Evolutionary conservation across 2,329 filamentous ascomycete species (phyloP), one percentile per base, ranked within the genome.

Genomic region (Ophiocordyceps polyrhachis-furcata): DNA sequence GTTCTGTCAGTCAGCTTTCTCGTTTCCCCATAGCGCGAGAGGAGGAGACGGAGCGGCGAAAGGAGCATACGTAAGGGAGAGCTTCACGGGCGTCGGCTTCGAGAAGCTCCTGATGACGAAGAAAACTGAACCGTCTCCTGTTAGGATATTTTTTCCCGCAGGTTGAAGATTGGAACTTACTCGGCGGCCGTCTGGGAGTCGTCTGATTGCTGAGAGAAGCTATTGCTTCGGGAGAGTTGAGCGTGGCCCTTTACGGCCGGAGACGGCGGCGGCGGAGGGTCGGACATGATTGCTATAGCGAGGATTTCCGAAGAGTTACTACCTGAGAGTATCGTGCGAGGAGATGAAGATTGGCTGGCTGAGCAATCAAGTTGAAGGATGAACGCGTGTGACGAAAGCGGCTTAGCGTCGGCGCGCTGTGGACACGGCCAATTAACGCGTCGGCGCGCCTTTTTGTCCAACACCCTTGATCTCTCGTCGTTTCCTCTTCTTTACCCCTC

Each of bases 81-180:
- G 84, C 84, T 69, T 98, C 89, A 53, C 88, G 86, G 42, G 91
- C 91, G 65, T 98, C 91, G 19, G 84, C 85, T 64, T 98, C 91
- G 44, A 98, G 79, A 52, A 81, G 79, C 57, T 95, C 79, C 59
- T 98, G 91, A 45, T 79, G 79, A 54, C 85, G 78, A 52, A 98
- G 86, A 59, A 93, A 96, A 25, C 83, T 89, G 46, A 17, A 12
- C 5, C 9, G 12, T 25, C 28, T 6, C 5, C 12, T n/a, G 28
- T 29, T 1, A 2, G 20, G 5, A 13, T n/a, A n/a, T n/a, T n/a
- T n/a, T n/a, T n/a, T n/a, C n/a, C n/a, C n/a, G n/a, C n/a, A n/a
- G n/a, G n/a, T n/a, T n/a, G n/a, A n/a, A n/a, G n/a, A n/a, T 11
- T 41, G 19, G 12, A 25, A 44, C 43, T 14, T n/a, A 82, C 74